phyloP scores from a whole-genome alignment of 1,284 basidiomycete genomes.

The Peniophora sp. region DNA sequence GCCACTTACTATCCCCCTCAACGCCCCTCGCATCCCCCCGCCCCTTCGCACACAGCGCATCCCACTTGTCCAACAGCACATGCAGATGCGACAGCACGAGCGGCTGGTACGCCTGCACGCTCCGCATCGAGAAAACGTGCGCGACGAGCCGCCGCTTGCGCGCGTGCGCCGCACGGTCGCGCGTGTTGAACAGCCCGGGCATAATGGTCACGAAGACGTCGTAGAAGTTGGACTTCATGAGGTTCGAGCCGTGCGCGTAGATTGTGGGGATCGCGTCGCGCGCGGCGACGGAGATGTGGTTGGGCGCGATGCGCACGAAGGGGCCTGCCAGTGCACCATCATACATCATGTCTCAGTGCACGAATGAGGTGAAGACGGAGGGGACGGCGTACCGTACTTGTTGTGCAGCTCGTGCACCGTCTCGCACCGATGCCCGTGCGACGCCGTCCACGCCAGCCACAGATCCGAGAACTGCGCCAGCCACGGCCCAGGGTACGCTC shows the following conservation, averaged over 20 bases:
- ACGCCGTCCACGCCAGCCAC: conserved; percentile 36
- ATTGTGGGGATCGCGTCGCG: conserved; percentile 34
- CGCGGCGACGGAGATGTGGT: conserved; percentile 40
- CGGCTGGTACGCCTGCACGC: conserved; percentile 28
- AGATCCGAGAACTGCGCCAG: conserved; percentile 34
- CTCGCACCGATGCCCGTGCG: conserved; percentile 30
- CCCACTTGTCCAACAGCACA: conserved; percentile 27
- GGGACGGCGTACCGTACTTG: background rate
- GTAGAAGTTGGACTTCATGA: conserved; percentile 33
- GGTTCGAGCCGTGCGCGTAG: conserved; percentile 28
- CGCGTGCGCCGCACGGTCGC: conserved; percentile 43
- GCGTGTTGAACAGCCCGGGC: conserved; percentile 33
- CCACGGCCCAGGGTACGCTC: conserved; percentile 33
- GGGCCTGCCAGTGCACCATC: conserved; percentile 18
- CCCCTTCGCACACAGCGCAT: conserved; percentile 18
- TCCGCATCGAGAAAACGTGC: conserved; percentile 32
- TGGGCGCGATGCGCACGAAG: conserved; percentile 41
- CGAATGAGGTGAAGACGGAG: too few species aligned
- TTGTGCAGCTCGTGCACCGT: conserved; percentile 36
- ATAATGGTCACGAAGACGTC: conserved; percentile 33
- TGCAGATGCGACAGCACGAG: conserved; percentile 23
- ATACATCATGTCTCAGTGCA: background rate
- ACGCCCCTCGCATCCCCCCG: background rate
- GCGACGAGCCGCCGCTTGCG: conserved; percentile 41
- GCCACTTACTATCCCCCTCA: conserved; percentile 4